A percentile compares a stretch with the other conserved stretches of the same genome.
Conservation (phyloP, 2,329 filamentous ascomycete species). For the Epichloe festucae region DNA sequence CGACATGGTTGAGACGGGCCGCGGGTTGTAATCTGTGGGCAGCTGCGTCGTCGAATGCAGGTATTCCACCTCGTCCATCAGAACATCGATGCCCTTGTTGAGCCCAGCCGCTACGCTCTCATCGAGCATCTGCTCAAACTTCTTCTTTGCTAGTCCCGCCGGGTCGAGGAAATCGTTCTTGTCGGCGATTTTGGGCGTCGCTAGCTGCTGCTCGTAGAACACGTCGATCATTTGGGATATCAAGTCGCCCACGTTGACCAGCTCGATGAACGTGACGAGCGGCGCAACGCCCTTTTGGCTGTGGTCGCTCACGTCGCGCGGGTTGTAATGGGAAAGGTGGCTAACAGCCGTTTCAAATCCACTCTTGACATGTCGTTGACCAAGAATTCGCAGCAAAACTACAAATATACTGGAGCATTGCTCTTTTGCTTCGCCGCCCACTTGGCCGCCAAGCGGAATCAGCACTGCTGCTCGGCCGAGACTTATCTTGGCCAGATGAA, state of each 20-base stretch:
- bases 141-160: conserved; percentile 89
- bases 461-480: conserved; percentile 78
- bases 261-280: conserved; percentile 86
- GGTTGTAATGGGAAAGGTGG: conserved; percentile 84
- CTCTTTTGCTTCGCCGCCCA: conserved; percentile 69
- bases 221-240: conserved; percentile 99
- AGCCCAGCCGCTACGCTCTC: conserved; percentile 90
- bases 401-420: conserved; percentile 89
- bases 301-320: conserved; percentile 64
- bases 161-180: conserved; percentile 90
- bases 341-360: conserved; percentile 88
- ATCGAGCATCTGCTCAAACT: conserved; percentile 96
- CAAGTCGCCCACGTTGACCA: conserved; percentile 94
- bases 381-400: conserved; percentile 67
- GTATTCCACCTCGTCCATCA: conserved; percentile 98
- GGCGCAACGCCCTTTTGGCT: conserved; percentile 68
- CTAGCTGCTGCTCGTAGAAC: conserved; percentile 92
- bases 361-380: conserved; percentile 74
- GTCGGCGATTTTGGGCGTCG: conserved; percentile 69
- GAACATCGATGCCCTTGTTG: conserved; percentile 94
- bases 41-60: conserved; percentile 78
- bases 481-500: conserved; percentile 77
- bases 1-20: conserved; percentile 14
- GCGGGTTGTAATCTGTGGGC: conserved; percentile 83
- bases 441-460: conserved; percentile 64